Evolutionary conservation across 163 green algal species (phyloP).

Genomic region (Scenedesmus sp.): DNA sequence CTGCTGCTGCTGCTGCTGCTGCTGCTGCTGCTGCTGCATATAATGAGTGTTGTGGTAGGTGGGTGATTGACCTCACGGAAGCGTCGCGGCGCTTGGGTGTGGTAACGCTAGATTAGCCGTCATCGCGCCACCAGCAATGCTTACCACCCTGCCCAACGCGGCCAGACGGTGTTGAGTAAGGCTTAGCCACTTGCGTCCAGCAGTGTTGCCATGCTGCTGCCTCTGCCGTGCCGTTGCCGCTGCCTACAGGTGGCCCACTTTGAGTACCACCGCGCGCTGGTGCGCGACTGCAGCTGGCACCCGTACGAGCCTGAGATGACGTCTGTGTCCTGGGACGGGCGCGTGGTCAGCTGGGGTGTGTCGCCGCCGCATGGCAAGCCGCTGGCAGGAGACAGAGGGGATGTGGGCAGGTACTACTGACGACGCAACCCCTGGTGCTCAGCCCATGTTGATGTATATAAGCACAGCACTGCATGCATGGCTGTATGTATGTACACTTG

Average conservation of each 20-base stretch:
- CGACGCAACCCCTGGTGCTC: no score
- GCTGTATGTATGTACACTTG: no score
- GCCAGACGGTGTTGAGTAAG: no score
- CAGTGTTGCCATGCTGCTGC: neutral
- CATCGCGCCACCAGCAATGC: no score
- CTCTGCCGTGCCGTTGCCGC: neutral
- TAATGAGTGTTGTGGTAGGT: no score
- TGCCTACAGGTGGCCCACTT: constrained; percentile 34
- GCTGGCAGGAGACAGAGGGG: neutral
- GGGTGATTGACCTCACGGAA: no score
- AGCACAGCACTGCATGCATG: no score
- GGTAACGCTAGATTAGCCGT: no score
- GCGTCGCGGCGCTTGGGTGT: no score
- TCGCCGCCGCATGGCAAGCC: neutral
- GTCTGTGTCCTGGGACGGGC: constrained; percentile 57
- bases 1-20: neutral
- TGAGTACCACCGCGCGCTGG: constrained; percentile 47
- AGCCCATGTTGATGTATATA: no score
- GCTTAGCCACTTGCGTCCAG: no score
- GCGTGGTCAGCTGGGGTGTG: constrained; percentile 39
- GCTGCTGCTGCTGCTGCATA: neutral
- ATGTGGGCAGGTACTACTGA: constrained; percentile 27
- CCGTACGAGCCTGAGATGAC: constrained; percentile 59
- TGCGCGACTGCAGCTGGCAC: constrained; percentile 65
- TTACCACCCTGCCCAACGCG: no score